Evolutionary conservation across 192 early-diverging fungal genomes (phyloP), one percentile per base, ranked within the genome.

Genomic region (Polychytrium aggregatum): DNA sequence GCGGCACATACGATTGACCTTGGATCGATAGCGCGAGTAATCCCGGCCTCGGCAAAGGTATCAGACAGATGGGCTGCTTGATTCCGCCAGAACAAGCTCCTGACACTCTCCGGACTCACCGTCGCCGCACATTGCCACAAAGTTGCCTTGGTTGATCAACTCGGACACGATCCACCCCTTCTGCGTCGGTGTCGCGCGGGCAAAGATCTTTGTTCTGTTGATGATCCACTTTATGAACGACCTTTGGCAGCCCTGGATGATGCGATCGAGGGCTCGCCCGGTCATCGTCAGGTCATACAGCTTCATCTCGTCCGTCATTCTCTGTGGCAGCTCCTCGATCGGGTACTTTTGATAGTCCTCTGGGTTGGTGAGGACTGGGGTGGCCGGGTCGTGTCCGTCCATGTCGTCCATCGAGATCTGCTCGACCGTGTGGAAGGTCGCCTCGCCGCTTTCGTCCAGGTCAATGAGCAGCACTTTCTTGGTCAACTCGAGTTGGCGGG

Each of bases 111-210:
- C 11, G 31, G 31, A 33, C 31, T 4, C 31, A 33, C 31, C 88
- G 49, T 90, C 86, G 46, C 88, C 88, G 57, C 86, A 88, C 88
- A 90, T 90, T 27, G 73, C 86, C 7, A 82, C 83, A 48, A 81
- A 78, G n/a, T 46, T 51, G 2, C 72, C 80, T 4, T 79, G 71
- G 59, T 82, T 75, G 69, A 86, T 86, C 44, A 85, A 75, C 20
- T 71, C 50, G 49, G 78, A 67, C 27, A 90, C 70, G 36, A 80
- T 77, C 48, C 69, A 64, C 6, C 81, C 74, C 65, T 90, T 90
- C 55, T 85, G 79, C 25, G 73, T 70, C 3, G 87, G 87, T 52
- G 82, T 80, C 76, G 82, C 81, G 40, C 87, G 68, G 3, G 83
- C 76, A 69, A 86, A 90, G 11, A 90, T 68, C 8, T 78, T 61